phyloP scores from a whole-genome alignment of 495 filamentous ascomycete species.

The Trichoderma parareesei region DNA sequence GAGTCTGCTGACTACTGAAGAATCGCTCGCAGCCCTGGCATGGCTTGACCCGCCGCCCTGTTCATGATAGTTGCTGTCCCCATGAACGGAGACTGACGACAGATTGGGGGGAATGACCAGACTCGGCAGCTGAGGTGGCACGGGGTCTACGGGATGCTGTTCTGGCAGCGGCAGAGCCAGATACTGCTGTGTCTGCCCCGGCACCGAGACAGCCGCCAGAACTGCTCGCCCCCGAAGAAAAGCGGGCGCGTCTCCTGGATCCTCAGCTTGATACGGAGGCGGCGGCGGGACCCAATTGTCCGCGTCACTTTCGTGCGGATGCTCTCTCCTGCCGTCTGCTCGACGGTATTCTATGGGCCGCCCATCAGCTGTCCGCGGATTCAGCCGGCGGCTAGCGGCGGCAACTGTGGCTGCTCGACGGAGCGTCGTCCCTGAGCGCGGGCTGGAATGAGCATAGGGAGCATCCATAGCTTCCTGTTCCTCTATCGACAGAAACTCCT shows the following conservation, averaged over 20 bases:
- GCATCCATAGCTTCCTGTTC: slow-evolving; percentile 53
- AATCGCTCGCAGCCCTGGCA: slow-evolving; percentile 10
- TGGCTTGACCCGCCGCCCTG: background rate
- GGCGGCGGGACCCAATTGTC: slow-evolving; percentile 92
- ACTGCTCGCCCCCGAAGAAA: slow-evolving; percentile 36
- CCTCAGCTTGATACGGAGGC: slow-evolving; percentile 72
- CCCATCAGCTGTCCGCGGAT: slow-evolving; percentile 37
- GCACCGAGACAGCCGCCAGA: slow-evolving; percentile 24
- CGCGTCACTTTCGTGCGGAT: slow-evolving; percentile 82
- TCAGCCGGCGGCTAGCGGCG: slow-evolving; percentile 56
- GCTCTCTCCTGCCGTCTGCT: slow-evolving; percentile 56
- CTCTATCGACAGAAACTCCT: slow-evolving; percentile 33
- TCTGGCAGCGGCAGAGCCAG: slow-evolving; percentile 16
- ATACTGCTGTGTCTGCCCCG: slow-evolving; percentile 21
- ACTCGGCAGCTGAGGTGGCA: slow-evolving; percentile 16
- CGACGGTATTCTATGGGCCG: slow-evolving; percentile 41
- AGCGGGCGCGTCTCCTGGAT: slow-evolving; percentile 46
- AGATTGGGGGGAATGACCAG: slow-evolving; percentile 10
- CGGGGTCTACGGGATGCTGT: no score
- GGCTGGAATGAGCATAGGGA: slow-evolving; percentile 72
- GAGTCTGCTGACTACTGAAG: slow-evolving; percentile 12
- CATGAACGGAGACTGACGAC: background rate
- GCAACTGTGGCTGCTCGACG: slow-evolving; percentile 73
- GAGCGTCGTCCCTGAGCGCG: slow-evolving; percentile 66
- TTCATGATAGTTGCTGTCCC: background rate